phyloP scores from a whole-genome alignment of 192 early-diverging fungal species.

The Spinellus fusiger region DNA sequence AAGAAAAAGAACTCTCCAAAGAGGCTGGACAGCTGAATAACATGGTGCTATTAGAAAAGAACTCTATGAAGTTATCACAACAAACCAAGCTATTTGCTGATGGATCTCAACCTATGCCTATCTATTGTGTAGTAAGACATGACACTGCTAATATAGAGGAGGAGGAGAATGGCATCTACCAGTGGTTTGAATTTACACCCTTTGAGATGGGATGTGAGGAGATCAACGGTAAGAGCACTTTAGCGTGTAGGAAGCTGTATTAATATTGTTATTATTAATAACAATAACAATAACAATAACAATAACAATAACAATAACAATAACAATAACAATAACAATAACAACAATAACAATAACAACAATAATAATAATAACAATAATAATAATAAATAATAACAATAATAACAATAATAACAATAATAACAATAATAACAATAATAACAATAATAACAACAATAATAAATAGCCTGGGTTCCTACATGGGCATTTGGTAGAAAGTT shows the following conservation, averaged over 20 bases:
- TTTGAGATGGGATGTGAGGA: constrained; percentile 79
- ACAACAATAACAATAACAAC: too few relatives aligned
- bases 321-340: too few relatives aligned
- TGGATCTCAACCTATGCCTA: constrained; percentile 65
- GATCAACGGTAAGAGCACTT: constrained; percentile 38
- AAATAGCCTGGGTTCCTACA: constrained; percentile 65
- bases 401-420: too few relatives aligned
- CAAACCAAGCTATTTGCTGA: constrained; percentile 50
- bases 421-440: too few relatives aligned
- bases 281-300: too few relatives aligned
- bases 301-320: too few relatives aligned
- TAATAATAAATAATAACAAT: too few relatives aligned
- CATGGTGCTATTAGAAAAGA: constrained; percentile 17
- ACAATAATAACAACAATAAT: too few relatives aligned
- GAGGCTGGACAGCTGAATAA: constrained; percentile 12
- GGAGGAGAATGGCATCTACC: constrained; percentile 37
- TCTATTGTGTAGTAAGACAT: constrained; percentile 72
- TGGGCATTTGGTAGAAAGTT: constrained; percentile 77
- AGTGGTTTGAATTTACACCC: constrained; percentile 83
- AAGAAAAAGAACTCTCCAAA: constrained; percentile 9
- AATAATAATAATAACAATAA: too few relatives aligned
- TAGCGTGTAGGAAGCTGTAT: background rate
- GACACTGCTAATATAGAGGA: constrained; percentile 23
- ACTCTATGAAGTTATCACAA: constrained; percentile 49
- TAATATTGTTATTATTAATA: background rate